These are phyloP conservation scores for Ustulina deusta DNA, from an alignment of 2,329 filamentous ascomycete genomes.

Conservation along the genomic window DNA sequence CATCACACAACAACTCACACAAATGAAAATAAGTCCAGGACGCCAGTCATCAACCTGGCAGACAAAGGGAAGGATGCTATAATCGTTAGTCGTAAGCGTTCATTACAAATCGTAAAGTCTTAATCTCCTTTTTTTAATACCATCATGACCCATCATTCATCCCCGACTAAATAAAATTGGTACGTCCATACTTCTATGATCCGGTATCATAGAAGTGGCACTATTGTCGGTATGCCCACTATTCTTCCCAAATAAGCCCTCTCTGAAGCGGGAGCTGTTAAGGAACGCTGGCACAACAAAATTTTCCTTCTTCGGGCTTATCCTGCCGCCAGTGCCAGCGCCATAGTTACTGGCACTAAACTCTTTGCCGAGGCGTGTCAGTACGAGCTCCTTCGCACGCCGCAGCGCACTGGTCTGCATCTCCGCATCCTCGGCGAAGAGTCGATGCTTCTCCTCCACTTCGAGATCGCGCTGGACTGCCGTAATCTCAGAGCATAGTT, in stretches of 20 bases:
- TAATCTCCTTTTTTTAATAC: constrained; percentile 27
- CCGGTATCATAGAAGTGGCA: constrained; percentile 29
- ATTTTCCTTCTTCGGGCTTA: constrained; percentile 45
- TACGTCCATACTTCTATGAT: constrained; percentile 65
- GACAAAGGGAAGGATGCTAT: constrained; percentile 34
- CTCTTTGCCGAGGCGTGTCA: constrained; percentile 69
- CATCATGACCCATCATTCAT: constrained; percentile 38
- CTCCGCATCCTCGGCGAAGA: constrained; percentile 68
- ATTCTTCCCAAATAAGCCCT: constrained; percentile 57
- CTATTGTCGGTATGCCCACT: constrained; percentile 32
- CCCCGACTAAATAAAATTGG: constrained; percentile 68
- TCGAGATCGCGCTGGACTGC: constrained; percentile 69
- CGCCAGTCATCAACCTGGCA: constrained; percentile 38
- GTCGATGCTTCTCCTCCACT: constrained; percentile 66
- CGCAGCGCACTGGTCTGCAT: constrained; percentile 66
- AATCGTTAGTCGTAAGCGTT: constrained; percentile 40
- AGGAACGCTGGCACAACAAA: constrained; percentile 51
- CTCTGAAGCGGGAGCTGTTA: constrained; percentile 55
- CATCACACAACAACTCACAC: constrained; percentile 28
- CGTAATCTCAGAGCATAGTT: constrained; percentile 62
- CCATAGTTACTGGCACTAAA: constrained; percentile 54
- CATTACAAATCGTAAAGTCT: constrained; percentile 44
- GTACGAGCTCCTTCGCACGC: constrained; percentile 70
- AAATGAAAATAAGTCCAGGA: constrained; percentile 34
- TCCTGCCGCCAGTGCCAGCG: constrained; percentile 46